Evolutionary conservation across 805 yeast genomes (phyloP).

Genomic region (Candida manassasensis): DNA sequence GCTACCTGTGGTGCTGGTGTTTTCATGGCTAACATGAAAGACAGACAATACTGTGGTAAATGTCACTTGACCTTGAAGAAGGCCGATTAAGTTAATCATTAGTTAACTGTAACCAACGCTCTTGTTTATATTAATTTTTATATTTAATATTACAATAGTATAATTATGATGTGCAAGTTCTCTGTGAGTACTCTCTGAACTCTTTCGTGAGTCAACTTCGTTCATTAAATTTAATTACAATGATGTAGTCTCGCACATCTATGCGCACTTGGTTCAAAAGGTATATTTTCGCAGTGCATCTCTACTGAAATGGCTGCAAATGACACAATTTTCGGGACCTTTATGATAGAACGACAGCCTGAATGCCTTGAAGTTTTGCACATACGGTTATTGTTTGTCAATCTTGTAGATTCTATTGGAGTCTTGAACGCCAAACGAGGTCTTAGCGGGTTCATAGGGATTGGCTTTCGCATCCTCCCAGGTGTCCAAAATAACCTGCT

Average conservation of each 20-base stretch:
- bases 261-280: too few species aligned
- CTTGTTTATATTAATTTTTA: background rate
- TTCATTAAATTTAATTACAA: too few species aligned
- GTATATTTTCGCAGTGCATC: too few species aligned
- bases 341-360: too few species aligned
- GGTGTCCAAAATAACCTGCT: slow-evolving; percentile 55
- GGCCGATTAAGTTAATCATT: background rate
- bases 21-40: slow-evolving; percentile 98
- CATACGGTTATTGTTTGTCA: background rate
- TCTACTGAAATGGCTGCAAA: too few species aligned
- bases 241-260: too few species aligned
- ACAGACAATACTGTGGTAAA: slow-evolving; percentile 99
- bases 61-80: slow-evolving; percentile 90
- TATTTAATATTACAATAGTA: background rate
- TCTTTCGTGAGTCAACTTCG: too few species aligned
- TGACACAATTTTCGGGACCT: too few species aligned
- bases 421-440: slow-evolving; percentile 1
- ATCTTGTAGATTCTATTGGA: background rate
- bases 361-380: too few species aligned
- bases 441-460: slow-evolving; percentile 36
- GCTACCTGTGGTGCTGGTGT: slow-evolving; percentile 97
- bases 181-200: too few species aligned
- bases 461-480: slow-evolving; percentile 47
- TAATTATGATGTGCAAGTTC: background rate
- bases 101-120: too few species aligned